Evolutionary conservation across 2,329 filamentous ascomycete species (phyloP).

Genomic region (Cladobotryum protrusum): DNA sequence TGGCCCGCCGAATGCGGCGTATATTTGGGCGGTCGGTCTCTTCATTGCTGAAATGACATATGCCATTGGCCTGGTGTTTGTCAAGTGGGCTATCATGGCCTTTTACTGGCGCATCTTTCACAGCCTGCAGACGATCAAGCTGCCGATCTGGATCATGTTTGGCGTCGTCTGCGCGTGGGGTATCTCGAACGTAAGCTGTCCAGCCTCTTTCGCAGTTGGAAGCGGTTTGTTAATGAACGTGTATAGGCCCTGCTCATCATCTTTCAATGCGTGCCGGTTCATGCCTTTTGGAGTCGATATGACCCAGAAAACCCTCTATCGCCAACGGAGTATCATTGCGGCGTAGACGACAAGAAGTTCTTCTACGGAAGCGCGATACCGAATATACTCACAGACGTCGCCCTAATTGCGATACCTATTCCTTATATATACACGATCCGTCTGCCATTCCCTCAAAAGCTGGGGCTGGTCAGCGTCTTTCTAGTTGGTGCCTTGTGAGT

Average conservation of each 20-base stretch:
- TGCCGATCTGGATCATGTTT: constrained; percentile 3
- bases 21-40: constrained; percentile 13
- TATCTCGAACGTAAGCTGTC: constrained; percentile 4
- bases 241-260: constrained; percentile 4
- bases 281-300: constrained; percentile 14
- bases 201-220: background rate
- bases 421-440: constrained; percentile 19
- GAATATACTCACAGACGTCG: constrained; percentile 20
- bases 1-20: constrained; percentile 5
- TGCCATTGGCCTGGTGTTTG: constrained; percentile 5
- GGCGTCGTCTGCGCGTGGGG: constrained; percentile 6
- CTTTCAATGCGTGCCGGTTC: constrained; percentile 16
- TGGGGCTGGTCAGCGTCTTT: constrained; percentile 18
- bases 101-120: constrained; percentile 18
- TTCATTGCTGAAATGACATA: constrained; percentile 14
- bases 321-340: constrained; percentile 8
- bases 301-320: constrained; percentile 9
- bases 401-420: constrained; percentile 20
- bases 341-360: constrained; percentile 15
- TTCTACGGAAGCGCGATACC: constrained; percentile 20
- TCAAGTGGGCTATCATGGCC: constrained; percentile 14
- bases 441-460: constrained; percentile 17
- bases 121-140: constrained; percentile 1
- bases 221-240: background rate
- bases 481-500: constrained; percentile 18